Conservation (phyloP, 176 grass and related monocot species). For the Lolium rigidum region DNA sequence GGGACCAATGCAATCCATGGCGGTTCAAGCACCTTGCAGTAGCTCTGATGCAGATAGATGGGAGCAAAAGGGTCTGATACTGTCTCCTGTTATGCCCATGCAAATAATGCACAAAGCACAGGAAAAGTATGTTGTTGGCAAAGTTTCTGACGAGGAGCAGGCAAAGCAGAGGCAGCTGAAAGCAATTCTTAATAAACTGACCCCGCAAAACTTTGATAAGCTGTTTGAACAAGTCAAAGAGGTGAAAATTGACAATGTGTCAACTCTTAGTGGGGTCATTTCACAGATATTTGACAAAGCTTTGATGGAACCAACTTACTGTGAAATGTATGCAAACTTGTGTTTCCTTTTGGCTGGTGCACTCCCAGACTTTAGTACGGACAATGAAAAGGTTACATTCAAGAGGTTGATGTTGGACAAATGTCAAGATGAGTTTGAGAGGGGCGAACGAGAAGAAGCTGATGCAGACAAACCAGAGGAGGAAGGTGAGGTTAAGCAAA, state of each 20-base stretch:
- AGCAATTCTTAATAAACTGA: slow-evolving; percentile 90
- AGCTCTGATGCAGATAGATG: slow-evolving; percentile 89
- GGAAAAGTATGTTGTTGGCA: slow-evolving; percentile 73
- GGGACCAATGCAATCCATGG: slow-evolving; percentile 55
- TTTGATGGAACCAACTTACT: slow-evolving; percentile 94
- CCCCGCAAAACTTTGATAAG: slow-evolving; percentile 97
- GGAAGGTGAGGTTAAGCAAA: slow-evolving; percentile 87
- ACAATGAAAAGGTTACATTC: slow-evolving; percentile 93
- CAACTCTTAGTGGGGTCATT: slow-evolving; percentile 82
- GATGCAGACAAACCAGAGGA: slow-evolving; percentile 92
- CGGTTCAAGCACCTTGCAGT: slow-evolving; percentile 53
- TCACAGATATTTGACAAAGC: slow-evolving; percentile 99
- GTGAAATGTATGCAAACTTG: slow-evolving; percentile 98
- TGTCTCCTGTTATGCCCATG: slow-evolving; percentile 76
- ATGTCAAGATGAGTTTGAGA: slow-evolving; percentile 98
- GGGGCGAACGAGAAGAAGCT: slow-evolving; percentile 90
- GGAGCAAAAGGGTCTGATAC: slow-evolving; percentile 83
- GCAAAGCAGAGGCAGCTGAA: slow-evolving; percentile 81
- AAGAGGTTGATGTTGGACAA: slow-evolving; percentile 90
- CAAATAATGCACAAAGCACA: slow-evolving; percentile 91
- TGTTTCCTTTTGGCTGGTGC: slow-evolving; percentile 66
- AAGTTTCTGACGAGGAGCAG: slow-evolving; percentile 77
- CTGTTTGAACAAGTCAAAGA: slow-evolving; percentile 82
- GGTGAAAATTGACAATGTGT: slow-evolving; percentile 78
- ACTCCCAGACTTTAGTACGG: slow-evolving; percentile 75